Evolutionary conservation across 2,329 filamentous ascomycete species (phyloP).

Genomic region (Paradendryphiella salina): DNA sequence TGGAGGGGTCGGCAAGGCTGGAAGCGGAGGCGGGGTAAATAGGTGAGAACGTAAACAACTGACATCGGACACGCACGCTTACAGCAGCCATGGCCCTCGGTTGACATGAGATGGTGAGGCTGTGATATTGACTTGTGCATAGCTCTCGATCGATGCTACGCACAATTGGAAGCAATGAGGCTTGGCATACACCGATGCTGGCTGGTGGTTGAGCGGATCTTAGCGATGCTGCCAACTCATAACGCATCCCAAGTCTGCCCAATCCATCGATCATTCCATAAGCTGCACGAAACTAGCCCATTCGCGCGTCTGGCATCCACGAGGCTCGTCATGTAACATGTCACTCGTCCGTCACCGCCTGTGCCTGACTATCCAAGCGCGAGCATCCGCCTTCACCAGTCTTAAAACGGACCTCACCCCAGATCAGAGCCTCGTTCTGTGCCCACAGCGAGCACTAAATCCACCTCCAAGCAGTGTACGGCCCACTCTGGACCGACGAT

Average conservation of each 20-base stretch:
- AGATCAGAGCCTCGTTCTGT: conserved; percentile 14
- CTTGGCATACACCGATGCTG: conserved; percentile 22
- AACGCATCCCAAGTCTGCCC: conserved; percentile 39
- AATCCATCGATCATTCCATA: conserved; percentile 36
- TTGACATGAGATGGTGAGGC: conserved; percentile 5
- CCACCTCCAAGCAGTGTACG: conserved; percentile 10
- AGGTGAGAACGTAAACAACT: background rate
- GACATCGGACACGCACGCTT: conserved; percentile 1
- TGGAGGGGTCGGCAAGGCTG: conserved; percentile 8
- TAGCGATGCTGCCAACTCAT: conserved; percentile 46
- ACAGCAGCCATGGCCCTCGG: background rate
- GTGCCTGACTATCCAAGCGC: conserved; percentile 31
- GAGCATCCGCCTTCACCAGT: conserved; percentile 23
- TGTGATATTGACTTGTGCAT: background rate
- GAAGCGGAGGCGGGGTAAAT: conserved; percentile 10
- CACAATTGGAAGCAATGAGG: conserved; percentile 1
- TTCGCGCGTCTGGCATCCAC: conserved; percentile 26
- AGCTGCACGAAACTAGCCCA: conserved; percentile 42
- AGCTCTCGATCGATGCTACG: conserved; percentile 6
- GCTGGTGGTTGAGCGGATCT: conserved; percentile 27
- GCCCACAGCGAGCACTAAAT: conserved; percentile 14
- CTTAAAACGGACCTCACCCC: conserved; percentile 27
- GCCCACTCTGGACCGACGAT: conserved; percentile 31
- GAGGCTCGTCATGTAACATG: conserved; percentile 45
- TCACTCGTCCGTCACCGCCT: conserved; percentile 47